These are phyloP conservation scores for Penicillium sp. DNA, from an alignment of 2,329 filamentous ascomycete species.

Conservation along the genomic window DNA sequence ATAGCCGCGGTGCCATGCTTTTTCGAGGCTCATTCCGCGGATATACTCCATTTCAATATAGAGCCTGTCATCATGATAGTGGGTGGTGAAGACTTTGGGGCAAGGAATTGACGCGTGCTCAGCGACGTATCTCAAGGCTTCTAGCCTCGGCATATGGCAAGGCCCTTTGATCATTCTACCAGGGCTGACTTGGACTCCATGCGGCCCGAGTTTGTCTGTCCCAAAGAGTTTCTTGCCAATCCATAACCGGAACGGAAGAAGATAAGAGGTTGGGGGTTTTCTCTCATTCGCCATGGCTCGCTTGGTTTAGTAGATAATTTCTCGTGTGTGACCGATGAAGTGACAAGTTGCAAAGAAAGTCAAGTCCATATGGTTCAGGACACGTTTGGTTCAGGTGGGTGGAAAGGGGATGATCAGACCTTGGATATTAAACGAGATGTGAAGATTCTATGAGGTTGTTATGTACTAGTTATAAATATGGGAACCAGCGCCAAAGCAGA, in stretches of 20 bases:
- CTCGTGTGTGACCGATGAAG: not conserved
- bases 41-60: conserved; percentile 3
- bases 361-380: too few species aligned
- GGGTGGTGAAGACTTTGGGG: not conserved
- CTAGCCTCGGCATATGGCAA: not conserved
- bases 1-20: not conserved
- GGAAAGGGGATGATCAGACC: too few species aligned
- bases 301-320: too few species aligned
- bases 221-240: not conserved
- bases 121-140: conserved; percentile 2
- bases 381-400: too few species aligned
- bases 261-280: not conserved
- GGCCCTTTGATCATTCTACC: conserved; percentile 4
- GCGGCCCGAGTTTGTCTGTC: not conserved
- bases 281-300: not conserved
- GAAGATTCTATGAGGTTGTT: too few species aligned
- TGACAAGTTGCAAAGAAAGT: too few species aligned
- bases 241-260: not conserved
- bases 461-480: too few species aligned
- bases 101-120: not conserved
- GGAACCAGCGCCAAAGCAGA: too few species aligned
- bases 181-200: not conserved
- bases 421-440: too few species aligned
- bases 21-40: not conserved
- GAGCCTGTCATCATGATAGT: not conserved